phyloP scores from a whole-genome alignment of 352 stramenopile genomes.

The Phytophthora pisi region DNA sequence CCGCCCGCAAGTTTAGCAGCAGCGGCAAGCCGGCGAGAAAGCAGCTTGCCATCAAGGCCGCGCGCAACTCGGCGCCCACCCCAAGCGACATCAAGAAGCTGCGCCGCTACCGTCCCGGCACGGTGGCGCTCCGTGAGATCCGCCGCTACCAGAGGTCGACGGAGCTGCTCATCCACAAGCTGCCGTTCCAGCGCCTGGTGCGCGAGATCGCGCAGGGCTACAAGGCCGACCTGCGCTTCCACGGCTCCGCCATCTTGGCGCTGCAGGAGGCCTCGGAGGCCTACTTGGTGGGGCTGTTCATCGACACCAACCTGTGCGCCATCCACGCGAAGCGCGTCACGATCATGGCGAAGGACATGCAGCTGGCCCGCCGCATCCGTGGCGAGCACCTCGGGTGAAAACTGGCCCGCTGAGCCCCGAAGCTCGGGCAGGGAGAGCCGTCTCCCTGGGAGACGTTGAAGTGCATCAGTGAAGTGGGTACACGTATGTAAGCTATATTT shows the following conservation, averaged over 20 bases:
- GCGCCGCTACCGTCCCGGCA: constrained; percentile 64
- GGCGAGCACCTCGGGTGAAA: constrained; percentile 49
- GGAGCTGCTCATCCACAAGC: constrained; percentile 93
- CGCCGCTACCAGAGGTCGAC: constrained; percentile 94
- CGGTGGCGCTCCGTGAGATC: constrained; percentile 93
- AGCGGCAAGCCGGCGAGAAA: constrained; percentile 92
- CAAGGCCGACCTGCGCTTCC: constrained; percentile 94
- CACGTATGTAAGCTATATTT: constrained; percentile 26
- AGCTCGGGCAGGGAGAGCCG: no score
- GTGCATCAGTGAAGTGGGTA: neutral
- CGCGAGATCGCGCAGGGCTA: constrained; percentile 95
- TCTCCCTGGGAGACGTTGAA: no score
- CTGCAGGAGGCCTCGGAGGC: constrained; percentile 91
- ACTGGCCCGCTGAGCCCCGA: neutral
- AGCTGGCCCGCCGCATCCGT: constrained; percentile 90
- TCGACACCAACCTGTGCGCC: constrained; percentile 87
- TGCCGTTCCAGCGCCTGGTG: constrained; percentile 95
- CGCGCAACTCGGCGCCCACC: constrained; percentile 88
- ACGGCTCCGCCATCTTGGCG: constrained; percentile 89
- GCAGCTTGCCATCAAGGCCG: constrained; percentile 90
- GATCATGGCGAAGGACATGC: constrained; percentile 96
- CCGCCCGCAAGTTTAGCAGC: constrained; percentile 90
- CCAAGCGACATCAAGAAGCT: constrained; percentile 89
- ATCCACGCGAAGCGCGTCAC: constrained; percentile 84
- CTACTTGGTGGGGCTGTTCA: constrained; percentile 93